Evolutionary conservation across 78 protist genomes (phyloP), one percentile per base, ranked within the genome.

Genomic region (Protostelium mycophagum): DNA sequence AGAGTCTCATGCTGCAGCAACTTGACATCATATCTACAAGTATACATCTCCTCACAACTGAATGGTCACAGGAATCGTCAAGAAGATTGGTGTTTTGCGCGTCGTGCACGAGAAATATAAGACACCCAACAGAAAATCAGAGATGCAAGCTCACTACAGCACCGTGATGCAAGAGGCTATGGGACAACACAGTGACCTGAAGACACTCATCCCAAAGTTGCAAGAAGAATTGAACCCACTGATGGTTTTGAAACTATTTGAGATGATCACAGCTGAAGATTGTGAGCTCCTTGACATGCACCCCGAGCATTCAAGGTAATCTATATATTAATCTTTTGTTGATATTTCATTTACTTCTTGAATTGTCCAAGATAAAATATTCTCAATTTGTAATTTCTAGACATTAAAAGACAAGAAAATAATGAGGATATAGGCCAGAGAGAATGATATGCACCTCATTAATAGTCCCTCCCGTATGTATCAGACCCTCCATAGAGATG

Each of bases 401-500:
- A n/a, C n/a, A n/a, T n/a, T n/a, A n/a, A n/a, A n/a, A n/a, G n/a
- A n/a, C n/a, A n/a, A n/a, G n/a, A n/a, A n/a, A n/a, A n/a, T n/a
- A n/a, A n/a, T n/a, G n/a, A n/a, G n/a, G n/a, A n/a, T n/a, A 95
- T 25, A 84, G 96, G 28, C 98, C 99, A 1, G 98, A 98, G 63
- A 83, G 63, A 1, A 85, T 98, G 25, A 84, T 98, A 25, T 31
- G 93, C 63, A 93, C 97, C 34, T 29, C 38, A 28, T 0, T 98
- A 31, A 85, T 93, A 36, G 99, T 98, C 0, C 99, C 99, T 1
- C 99, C 99, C 0, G 95, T 94, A 0, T 92, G 95, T 37, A 97
- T 98, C 86, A 94, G 99, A 29, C 99, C 99, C 29, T 97, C 97
- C 0, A 99, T 99, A 28, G 87, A 90, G 28, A 89, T 93, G 94